Base-by-base conservation (phyloP, 2,329 filamentous ascomycete genomes). In the Cladophialophora bantiana region DNA sequence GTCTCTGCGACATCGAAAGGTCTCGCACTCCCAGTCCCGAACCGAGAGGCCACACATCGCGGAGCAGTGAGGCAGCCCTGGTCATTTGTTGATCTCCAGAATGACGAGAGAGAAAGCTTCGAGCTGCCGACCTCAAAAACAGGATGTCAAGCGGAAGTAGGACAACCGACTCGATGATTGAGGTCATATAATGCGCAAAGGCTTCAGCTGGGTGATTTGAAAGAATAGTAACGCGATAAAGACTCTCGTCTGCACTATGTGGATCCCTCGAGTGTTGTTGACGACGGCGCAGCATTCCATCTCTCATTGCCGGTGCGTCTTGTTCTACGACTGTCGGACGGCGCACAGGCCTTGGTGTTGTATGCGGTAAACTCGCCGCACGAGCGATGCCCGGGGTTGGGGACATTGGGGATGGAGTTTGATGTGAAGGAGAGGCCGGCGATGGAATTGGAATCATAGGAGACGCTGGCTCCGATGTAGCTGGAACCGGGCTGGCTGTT, bases 261-360 rank as follows among this genome's bases (percentile, higher is more conserved):
- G 40, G n/a, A 50, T 42, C 42, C 34, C 45, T 45, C 26, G 50
- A 34, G 4, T 61, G 40, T n/a, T 38, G 32, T 40, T 54, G 59
- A 38, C 20, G 45, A 18, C 34, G 65, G 45, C 55, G 55, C 13
- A 61, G 40, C 34, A 67, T n/a, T 10, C 61, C 60, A 45, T 61
- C 52, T 38, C 64, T 42, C 7, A 54, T 55, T 1, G 68, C 52
- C 7, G 50, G 56, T 40, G 57, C 52, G 10, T 68, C 62, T 53
- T 72, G 68, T 38, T 69, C 67, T 31, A 69, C 59, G 34, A 72
- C 69, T 32, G 70, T 72, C 10, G 67, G 65, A n/a, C 70, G 69
- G 18, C 71, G 68, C 7, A 70, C 62, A 31, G 69, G 69, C 50
- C 69, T 52, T 35, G 59, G 68, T 12, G 58, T 59, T 10, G 64